Percentiles rank a stretch among this genome's conserved stretches.
Evolutionary conservation across 768 basidiomycete species (phyloP).

Genomic region (Tylopilus sp.): DNA sequence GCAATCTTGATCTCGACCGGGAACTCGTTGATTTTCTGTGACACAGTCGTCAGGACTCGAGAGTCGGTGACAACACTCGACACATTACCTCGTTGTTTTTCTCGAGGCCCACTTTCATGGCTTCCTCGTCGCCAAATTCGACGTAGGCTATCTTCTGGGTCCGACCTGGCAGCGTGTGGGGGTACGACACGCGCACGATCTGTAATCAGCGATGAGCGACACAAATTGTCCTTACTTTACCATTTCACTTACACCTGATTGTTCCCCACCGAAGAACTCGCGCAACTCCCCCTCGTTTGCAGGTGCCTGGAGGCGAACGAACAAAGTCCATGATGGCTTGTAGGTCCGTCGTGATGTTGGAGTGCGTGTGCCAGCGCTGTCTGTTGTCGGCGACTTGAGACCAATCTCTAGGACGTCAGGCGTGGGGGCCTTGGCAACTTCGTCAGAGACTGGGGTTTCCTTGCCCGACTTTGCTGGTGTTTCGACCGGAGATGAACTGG

Average conservation of each 20-base stretch:
- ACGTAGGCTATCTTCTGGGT: constrained; percentile 70
- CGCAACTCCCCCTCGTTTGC: constrained; percentile 63
- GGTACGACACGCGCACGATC: constrained; percentile 70
- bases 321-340: constrained; percentile 82
- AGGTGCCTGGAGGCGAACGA: constrained; percentile 60
- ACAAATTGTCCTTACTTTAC: not conserved
- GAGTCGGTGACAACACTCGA: constrained; percentile 14
- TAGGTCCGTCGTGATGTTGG: constrained; percentile 62
- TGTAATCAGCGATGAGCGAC: constrained; percentile 23
- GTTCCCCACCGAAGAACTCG: constrained; percentile 74
- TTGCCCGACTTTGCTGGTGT: constrained; percentile 37
- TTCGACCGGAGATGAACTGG: constrained; percentile 26
- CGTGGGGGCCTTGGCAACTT: constrained; percentile 21
- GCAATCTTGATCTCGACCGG: constrained; percentile 70
- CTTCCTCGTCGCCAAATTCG: constrained; percentile 86
- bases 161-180: constrained; percentile 45
- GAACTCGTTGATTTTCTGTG: constrained; percentile 66
- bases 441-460: constrained; percentile 34
- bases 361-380: constrained; percentile 63
- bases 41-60: constrained; percentile 4
- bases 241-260: constrained; percentile 54
- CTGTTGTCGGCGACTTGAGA: constrained; percentile 54
- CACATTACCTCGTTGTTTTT: constrained; percentile 63
- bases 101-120: constrained; percentile 75
- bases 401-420: constrained; percentile 31